Evolutionary conservation across 305 asterid genomes (phyloP).

Genomic region (Fraxinus albicans): DNA sequence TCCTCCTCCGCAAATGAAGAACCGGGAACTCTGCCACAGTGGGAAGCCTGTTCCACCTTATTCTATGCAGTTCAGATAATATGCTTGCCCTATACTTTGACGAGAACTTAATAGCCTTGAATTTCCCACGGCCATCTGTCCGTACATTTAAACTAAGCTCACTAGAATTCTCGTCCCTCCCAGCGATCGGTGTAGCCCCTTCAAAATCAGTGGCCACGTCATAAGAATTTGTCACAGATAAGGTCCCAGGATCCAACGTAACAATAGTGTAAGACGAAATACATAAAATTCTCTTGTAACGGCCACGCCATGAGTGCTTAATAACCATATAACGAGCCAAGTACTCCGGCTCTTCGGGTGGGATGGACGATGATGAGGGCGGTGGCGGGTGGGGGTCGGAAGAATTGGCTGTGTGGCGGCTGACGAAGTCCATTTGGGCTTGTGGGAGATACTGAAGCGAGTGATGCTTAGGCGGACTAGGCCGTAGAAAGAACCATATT

Average conservation of each 20-base stretch:
- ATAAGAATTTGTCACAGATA: conserved; percentile 81
- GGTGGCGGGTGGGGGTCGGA: conserved; percentile 42
- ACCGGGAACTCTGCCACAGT: conserved; percentile 76
- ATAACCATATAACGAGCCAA: conserved; percentile 77
- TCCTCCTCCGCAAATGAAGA: conserved; percentile 75
- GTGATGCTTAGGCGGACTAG: conserved; percentile 64
- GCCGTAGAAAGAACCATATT: conserved; percentile 81
- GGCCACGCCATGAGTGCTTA: conserved; percentile 99
- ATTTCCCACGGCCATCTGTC: conserved; percentile 95
- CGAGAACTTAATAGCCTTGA: conserved; percentile 82
- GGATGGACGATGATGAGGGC: conserved; percentile 41
- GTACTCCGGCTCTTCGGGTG: conserved; percentile 86
- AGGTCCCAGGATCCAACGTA: conserved; percentile 85
- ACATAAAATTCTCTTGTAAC: conserved; percentile 87
- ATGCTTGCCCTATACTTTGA: conserved; percentile 82
- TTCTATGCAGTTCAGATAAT: conserved; percentile 84
- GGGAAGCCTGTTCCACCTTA: conserved; percentile 77
- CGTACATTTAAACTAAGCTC: conserved; percentile 86
- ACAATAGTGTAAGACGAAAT: conserved; percentile 61
- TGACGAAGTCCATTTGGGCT: conserved; percentile 81
- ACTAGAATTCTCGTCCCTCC: conserved; percentile 70
- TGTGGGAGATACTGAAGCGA: conserved; percentile 78
- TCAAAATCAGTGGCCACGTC: conserved; percentile 84
- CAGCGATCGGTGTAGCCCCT: conserved; percentile 78
- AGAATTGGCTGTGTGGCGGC: conserved; percentile 54